These are phyloP conservation scores for Gymnopus androsaceus DNA, from an alignment of 1,284 basidiomycete species.

Conservation along the genomic window DNA sequence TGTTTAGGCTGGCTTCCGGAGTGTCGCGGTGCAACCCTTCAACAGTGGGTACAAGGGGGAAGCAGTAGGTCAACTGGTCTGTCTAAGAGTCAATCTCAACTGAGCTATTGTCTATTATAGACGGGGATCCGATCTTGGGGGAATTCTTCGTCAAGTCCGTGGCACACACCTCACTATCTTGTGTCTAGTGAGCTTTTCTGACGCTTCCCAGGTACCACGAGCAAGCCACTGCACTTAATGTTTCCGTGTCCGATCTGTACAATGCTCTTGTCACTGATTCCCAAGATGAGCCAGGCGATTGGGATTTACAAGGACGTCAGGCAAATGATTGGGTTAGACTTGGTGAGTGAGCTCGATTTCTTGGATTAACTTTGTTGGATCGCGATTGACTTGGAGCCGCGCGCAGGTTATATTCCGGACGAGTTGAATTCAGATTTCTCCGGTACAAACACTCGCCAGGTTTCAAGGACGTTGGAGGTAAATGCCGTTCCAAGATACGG, in stretches of 20 bases:
- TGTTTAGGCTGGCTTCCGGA: constrained; percentile 46
- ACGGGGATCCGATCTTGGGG: constrained; percentile 52
- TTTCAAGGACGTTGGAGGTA: constrained; percentile 61
- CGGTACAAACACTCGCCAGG: constrained; percentile 60
- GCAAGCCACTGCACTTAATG: constrained; percentile 45
- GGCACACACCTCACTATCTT: neutral
- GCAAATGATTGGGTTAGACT: constrained; percentile 56
- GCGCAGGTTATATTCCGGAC: constrained; percentile 57
- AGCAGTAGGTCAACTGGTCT: neutral
- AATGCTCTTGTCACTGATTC: constrained; percentile 57
- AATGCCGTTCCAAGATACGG: neutral
- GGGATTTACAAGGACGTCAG: constrained; percentile 64
- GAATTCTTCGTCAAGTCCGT: constrained; percentile 52
- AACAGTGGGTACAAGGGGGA: constrained; percentile 30
- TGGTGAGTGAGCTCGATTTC: constrained; percentile 29
- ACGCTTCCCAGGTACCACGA: constrained; percentile 42
- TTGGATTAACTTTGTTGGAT: no score
- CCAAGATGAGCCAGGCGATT: constrained; percentile 56
- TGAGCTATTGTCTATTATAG: constrained; percentile 35
- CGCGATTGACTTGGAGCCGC: no score
- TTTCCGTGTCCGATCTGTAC: constrained; percentile 50
- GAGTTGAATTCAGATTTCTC: constrained; percentile 46
- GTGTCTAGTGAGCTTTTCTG: neutral
- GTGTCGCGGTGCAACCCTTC: constrained; percentile 49
- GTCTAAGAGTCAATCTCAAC: neutral